Evolutionary conservation across 257 asterid species (phyloP), one percentile per base, ranked within the genome.

Genomic region (Salvia rosmarinus): DNA sequence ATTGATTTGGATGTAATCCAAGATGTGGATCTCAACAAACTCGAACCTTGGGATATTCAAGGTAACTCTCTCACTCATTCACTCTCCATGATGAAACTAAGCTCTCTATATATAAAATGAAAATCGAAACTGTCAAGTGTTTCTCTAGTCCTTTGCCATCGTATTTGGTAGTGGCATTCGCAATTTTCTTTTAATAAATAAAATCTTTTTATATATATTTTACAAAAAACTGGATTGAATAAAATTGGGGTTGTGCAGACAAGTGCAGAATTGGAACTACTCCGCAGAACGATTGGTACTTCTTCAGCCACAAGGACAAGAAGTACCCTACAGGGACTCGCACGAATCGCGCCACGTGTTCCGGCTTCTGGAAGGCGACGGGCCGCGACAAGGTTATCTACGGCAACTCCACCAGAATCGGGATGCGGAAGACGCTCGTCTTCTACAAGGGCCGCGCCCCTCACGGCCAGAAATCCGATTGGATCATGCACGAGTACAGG

Each of bases 381-480:
- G 94, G 94, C 5, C 87, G 90, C 3, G 94, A 87, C 76, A 87
- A 87, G 69, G 94, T 82, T 43, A 87, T 87, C 17, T 71, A 75
- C 32, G 80, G 85, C 14, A 72, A 77, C 68, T 68, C 84, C 0
- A 64, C 64, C 21, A 37, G 84, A 5, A 85, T 87, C 6, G 92
- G 90, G 55, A 87, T 83, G 89, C 75, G 92, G 77, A 87, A 87
- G 85, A 87, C 92, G 17, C 85, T 87, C 47, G 92, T 87, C 42
- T 87, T 87, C 85, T 87, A 87, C 84, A 82, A 80, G 75, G 94
- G 94, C 2, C 85, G 90, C 5, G 94, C 94, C 51, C 94, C 94
- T 10, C 88, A 83, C 30, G 92, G 92, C 56, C 84, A 66, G 13
- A 87, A 84, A 77, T 87, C 89, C 0, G 89, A 86, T 57, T 86